These are phyloP conservation scores for Pseudonitzschia multiseries DNA, from an alignment of 108 stramenopile genomes.

Conservation along the genomic window DNA sequence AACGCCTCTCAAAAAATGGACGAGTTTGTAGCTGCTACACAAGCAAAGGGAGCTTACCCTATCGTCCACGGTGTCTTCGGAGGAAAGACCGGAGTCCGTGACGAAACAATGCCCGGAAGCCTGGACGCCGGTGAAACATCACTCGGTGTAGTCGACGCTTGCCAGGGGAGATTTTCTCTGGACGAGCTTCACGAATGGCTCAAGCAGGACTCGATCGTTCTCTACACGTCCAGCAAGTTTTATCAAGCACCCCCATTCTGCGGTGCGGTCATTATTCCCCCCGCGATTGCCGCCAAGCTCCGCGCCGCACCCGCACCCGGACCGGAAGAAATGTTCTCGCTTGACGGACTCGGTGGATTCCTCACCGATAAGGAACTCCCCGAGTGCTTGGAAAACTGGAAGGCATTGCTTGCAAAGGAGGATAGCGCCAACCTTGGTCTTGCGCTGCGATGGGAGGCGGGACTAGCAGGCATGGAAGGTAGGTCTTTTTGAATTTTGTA, in stretches of 20 bases:
- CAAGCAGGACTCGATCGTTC: conserved; percentile 61
- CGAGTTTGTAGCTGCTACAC: conserved; percentile 20
- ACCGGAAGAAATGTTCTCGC: conserved; percentile 43
- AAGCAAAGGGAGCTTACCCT: conserved; percentile 42
- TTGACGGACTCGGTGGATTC: conserved; percentile 61
- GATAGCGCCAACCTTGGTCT: conserved; percentile 57
- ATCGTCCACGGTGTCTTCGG: conserved; percentile 76
- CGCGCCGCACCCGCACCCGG: conserved; percentile 40
- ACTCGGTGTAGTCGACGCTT: conserved; percentile 70
- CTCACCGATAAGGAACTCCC: conserved; percentile 70
- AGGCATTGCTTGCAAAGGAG: conserved; percentile 36
- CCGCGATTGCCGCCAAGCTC: conserved; percentile 50
- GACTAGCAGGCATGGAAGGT: conserved; percentile 69
- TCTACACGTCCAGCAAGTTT: conserved; percentile 76
- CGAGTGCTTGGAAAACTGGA: conserved; percentile 55
- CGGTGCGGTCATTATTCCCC: conserved; percentile 61
- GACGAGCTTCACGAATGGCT: conserved; percentile 67
- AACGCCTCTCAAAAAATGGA: conserved; percentile 55
- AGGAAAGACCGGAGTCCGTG: conserved; percentile 72
- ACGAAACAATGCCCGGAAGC: conserved; percentile 57
- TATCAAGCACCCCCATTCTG: conserved; percentile 76
- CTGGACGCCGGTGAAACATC: conserved; percentile 46
- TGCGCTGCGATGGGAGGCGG: conserved; percentile 73
- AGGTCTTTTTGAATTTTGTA: neutral
- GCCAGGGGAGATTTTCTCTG: conserved; percentile 63